A percentile compares a stretch with the other conserved stretches of the same genome.
Conservation (phyloP, 805 yeast species). For the Ogataea pini region DNA sequence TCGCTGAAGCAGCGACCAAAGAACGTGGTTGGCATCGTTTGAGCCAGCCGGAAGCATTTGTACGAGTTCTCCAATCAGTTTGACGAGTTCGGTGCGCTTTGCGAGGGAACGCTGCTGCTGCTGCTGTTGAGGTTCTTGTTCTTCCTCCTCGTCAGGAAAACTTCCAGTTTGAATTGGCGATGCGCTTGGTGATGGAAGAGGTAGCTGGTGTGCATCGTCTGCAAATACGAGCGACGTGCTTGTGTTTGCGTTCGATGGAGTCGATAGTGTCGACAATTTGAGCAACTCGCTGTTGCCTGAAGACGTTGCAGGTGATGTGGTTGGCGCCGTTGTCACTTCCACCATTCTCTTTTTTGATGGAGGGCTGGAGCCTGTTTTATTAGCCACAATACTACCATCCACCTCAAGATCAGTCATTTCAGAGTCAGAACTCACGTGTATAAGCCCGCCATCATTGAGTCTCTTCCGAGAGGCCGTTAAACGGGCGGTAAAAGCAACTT, state of each 20-base stretch:
- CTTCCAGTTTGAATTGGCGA: slow-evolving; percentile 47
- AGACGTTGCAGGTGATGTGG: slow-evolving; percentile 22
- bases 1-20: slow-evolving; percentile 51
- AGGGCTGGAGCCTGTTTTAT: slow-evolving; percentile 19
- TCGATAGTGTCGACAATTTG: slow-evolving; percentile 16
- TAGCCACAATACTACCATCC: slow-evolving; percentile 14
- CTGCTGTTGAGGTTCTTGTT: neutral
- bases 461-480: slow-evolving; percentile 18
- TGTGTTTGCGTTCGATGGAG: slow-evolving; percentile 12
- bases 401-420: slow-evolving; percentile 23
- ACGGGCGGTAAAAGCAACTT: neutral
- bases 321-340: slow-evolving; percentile 5
- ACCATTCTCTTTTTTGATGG: slow-evolving; percentile 26
- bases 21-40: slow-evolving; percentile 49
- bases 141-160: slow-evolving; percentile 16
- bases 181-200: slow-evolving; percentile 70
- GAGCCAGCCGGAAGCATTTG: slow-evolving; percentile 45
- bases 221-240: slow-evolving; percentile 12
- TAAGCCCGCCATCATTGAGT: slow-evolving; percentile 18
- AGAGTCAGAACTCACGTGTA: slow-evolving; percentile 14
- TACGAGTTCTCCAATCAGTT: slow-evolving; percentile 38
- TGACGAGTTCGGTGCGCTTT: slow-evolving; percentile 36
- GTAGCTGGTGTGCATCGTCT: slow-evolving; percentile 44
- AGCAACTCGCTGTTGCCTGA: slow-evolving; percentile 17
- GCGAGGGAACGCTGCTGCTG: neutral